These are phyloP conservation scores for Aspergillus hiratsukae DNA, from an alignment of 2,329 filamentous ascomycete genomes.

Conservation along the genomic window DNA sequence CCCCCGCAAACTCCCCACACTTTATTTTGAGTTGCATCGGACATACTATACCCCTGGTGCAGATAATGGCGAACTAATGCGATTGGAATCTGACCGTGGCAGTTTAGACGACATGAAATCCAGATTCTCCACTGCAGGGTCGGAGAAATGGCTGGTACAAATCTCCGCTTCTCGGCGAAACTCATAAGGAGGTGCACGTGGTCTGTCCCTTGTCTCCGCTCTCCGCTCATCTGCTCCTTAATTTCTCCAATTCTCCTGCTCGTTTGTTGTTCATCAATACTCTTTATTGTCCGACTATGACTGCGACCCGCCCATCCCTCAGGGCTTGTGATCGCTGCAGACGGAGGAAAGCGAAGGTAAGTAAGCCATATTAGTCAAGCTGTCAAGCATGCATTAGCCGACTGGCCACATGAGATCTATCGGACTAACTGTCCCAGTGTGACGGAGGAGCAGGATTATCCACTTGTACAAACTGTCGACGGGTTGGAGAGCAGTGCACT, in stretches of 20 bases:
- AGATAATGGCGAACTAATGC: not conserved
- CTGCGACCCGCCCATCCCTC: not conserved
- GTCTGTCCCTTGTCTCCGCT: no score
- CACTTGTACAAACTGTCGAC: slow-evolving; percentile 22
- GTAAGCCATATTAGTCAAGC: not conserved
- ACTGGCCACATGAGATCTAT: not conserved
- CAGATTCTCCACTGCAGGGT: not conserved
- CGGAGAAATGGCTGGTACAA: not conserved
- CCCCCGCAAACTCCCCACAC: not conserved
- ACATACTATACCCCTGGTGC: not conserved
- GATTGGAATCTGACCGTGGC: not conserved
- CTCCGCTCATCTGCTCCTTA: not conserved
- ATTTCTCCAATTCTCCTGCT: not conserved
- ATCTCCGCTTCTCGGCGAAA: not conserved
- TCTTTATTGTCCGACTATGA: slow-evolving; percentile 18
- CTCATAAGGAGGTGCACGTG: not conserved
- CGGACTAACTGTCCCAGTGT: not conserved
- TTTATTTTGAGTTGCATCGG: not conserved
- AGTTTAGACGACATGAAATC: not conserved
- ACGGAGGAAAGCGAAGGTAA: not conserved
- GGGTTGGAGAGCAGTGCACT: slow-evolving; percentile 30
- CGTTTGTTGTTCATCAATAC: not conserved
- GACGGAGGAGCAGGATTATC: not conserved
- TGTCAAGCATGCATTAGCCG: not conserved
- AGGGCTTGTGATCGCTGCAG: slow-evolving; percentile 1